phyloP scores from a whole-genome alignment of 139 green algal species.

The Eudorina sp. region DNA sequence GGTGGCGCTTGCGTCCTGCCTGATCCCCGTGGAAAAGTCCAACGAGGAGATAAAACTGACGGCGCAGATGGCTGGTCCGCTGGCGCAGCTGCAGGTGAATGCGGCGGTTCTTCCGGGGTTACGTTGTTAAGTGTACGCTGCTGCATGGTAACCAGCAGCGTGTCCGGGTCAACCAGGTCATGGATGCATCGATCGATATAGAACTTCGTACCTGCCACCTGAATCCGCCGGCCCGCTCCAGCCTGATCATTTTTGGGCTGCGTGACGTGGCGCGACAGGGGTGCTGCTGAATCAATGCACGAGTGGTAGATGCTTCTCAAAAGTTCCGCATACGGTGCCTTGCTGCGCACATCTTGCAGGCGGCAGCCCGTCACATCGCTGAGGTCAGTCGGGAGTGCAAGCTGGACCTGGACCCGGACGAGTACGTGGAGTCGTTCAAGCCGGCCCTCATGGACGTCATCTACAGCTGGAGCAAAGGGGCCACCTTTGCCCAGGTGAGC shows the following conservation, averaged over 20 bases:
- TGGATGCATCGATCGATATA: too few species aligned
- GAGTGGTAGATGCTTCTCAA: too few species aligned
- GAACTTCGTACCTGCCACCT: too few species aligned
- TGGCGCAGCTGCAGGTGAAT: constrained; percentile 78
- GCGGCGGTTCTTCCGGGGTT: background rate
- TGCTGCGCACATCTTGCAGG: constrained; percentile 51
- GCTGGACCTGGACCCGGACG: constrained; percentile 81
- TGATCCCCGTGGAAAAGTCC: constrained; percentile 83
- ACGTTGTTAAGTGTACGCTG: too few species aligned
- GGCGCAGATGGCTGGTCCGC: constrained; percentile 69
- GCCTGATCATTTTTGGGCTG: too few species aligned
- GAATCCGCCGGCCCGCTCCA: too few species aligned
- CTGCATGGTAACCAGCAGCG: too few species aligned
- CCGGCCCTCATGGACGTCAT: constrained; percentile 87
- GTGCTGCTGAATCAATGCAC: too few species aligned
- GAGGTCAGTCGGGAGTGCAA: constrained; percentile 77
- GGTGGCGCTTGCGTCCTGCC: constrained; percentile 78
- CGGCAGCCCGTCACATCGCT: constrained; percentile 78
- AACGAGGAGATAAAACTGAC: constrained; percentile 75
- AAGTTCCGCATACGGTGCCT: too few species aligned
- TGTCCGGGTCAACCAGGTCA: too few species aligned
- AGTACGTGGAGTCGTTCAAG: constrained; percentile 84
- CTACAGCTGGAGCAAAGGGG: constrained; percentile 84
- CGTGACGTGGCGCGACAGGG: too few species aligned
- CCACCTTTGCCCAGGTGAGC: constrained; percentile 69